phyloP scores from a whole-genome alignment of 805 yeast genomes.

The Monosporozyma solicola region DNA sequence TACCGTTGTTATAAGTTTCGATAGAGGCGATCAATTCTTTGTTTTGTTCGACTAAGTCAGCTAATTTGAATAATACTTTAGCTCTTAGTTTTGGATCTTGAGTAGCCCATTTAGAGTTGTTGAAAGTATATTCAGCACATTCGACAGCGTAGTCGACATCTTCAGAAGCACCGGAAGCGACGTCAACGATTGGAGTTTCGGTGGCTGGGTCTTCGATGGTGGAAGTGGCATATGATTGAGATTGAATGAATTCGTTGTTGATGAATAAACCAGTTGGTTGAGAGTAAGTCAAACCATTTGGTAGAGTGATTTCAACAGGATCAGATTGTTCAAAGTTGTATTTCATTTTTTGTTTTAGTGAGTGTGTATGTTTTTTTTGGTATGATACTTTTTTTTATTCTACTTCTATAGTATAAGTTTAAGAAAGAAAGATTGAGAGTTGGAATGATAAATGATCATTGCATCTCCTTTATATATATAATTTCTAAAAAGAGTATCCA shows the following conservation, averaged over 20 bases:
- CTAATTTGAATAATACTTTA: conserved; percentile 45
- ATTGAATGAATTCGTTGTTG: conserved; percentile 66
- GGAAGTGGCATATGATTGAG: conserved; percentile 48
- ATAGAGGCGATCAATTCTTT: conserved; percentile 56
- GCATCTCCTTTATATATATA: too few species aligned
- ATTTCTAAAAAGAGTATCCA: too few species aligned
- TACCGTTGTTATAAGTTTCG: conserved; percentile 73
- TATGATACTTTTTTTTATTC: background rate
- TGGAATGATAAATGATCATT: too few species aligned
- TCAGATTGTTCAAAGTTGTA: conserved; percentile 15
- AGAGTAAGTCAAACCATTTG: conserved; percentile 55
- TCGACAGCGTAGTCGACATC: conserved; percentile 66
- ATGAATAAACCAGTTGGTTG: conserved; percentile 89
- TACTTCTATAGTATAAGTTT: background rate
- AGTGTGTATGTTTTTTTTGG: conserved; percentile 2
- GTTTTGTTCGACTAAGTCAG: conserved; percentile 59
- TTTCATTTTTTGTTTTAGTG: background rate
- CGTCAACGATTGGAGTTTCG: conserved; percentile 49
- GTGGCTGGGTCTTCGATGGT: conserved; percentile 51
- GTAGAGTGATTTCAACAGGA: conserved; percentile 42
- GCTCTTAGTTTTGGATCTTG: conserved; percentile 51
- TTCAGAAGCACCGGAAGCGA: conserved; percentile 48
- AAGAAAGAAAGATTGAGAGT: background rate
- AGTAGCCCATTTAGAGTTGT: conserved; percentile 45
- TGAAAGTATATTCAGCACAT: conserved; percentile 56